Conservation (phyloP, 1,284 basidiomycete genomes). For the Fomitopsis pinicola region DNA sequence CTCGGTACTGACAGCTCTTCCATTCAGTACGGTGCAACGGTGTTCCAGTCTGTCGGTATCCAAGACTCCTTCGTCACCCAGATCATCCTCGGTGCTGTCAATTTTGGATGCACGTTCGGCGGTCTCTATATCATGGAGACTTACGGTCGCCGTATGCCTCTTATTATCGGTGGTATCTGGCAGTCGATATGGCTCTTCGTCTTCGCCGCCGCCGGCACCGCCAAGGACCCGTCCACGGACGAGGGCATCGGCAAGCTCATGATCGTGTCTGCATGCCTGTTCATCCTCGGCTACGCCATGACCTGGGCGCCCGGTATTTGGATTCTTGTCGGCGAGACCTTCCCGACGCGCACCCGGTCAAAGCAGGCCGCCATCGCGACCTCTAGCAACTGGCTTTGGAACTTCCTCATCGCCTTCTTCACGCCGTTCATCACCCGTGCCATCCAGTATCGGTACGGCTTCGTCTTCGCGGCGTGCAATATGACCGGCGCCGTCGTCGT, state of each 20-base stretch:
- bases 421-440: constrained; percentile 58
- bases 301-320: constrained; percentile 76
- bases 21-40: constrained; percentile 54
- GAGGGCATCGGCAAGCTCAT: constrained; percentile 57
- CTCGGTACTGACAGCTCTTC: background rate
- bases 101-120: constrained; percentile 66
- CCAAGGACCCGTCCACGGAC: constrained; percentile 48
- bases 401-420: constrained; percentile 77
- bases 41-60: constrained; percentile 69
- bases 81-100: constrained; percentile 69
- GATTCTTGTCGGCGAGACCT: constrained; percentile 77
- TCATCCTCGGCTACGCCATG: constrained; percentile 75
- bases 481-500: constrained; percentile 61
- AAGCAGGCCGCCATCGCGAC: constrained; percentile 76
- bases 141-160: constrained; percentile 58
- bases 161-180: constrained; percentile 72
- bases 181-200: constrained; percentile 75
- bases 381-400: constrained; percentile 67
- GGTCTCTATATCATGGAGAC: constrained; percentile 69
- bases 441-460: constrained; percentile 68
- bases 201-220: constrained; percentile 73
- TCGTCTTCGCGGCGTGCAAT: constrained; percentile 66
- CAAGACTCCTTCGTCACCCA: constrained; percentile 66
- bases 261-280: constrained; percentile 76
- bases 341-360: constrained; percentile 70